Evolutionary conservation across 192 early-diverging fungal genomes (phyloP), one percentile per base, ranked within the genome.

Genomic region (Coemansia sp.): DNA sequence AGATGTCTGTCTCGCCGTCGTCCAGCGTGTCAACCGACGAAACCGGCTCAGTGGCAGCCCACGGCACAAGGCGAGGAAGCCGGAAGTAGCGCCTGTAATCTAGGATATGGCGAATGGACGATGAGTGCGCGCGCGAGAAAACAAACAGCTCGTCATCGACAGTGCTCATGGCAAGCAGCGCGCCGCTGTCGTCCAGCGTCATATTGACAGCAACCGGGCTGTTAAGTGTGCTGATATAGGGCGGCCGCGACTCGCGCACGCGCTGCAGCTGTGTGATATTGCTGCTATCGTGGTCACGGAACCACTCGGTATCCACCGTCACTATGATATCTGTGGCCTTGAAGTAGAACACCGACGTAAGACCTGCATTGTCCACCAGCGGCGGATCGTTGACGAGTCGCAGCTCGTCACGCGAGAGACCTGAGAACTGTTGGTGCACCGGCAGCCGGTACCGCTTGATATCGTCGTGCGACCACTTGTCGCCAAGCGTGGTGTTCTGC

Each of bases 181-280:
- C 64, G 61, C 79, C 79, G 57, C 74, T 76, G 38, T 82, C 79
- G 54, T 82, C 79, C 42, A 82, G 74, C 15, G 79, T 82, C 74
- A 82, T 74, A 50, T 82, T 82, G 18, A 82, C 74, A 0, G 79
- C 79, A 3, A 82, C 79, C 3, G 79, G 79, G 64, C 74, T 76
- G 71, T 82, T 82, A 12, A 82, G 68, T n/a, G 79, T 82, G 74
- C 79, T 82, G 49, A 82, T 75, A 47, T 82, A 82, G 9, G 79
- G 79, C 16, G 73, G 79, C n/a, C 79, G 79, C 58, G 79, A 82
- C 65, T 82, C 79, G 48, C 79, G 79, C 53, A 82, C 73, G 21
- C 79, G 74, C 71, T 82, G 79, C 18, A 82, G 68, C 71, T 82
- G 79, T 26, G 74, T 70, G 48, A 82, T 71, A 47, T 74, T 72